These are phyloP conservation scores for Guyanaporus albipodus DNA, from an alignment of 768 basidiomycete species.

Conservation along the genomic window DNA sequence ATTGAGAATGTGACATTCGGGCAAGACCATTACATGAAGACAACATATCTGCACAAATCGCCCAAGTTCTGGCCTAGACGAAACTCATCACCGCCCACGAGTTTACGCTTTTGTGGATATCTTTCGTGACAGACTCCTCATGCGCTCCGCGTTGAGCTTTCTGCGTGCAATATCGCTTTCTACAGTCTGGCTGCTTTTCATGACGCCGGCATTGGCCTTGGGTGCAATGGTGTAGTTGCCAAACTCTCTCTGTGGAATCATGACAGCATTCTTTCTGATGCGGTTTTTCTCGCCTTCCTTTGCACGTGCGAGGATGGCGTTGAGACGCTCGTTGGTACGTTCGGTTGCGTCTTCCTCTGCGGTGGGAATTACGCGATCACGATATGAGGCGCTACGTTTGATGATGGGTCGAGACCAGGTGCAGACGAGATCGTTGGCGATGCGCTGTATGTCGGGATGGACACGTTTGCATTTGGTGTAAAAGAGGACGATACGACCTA, in stretches of 20 bases:
- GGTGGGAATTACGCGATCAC: slow-evolving; percentile 65
- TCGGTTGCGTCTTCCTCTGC: slow-evolving; percentile 41
- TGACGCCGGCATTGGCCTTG: slow-evolving; percentile 47
- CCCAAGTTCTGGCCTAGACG: background rate
- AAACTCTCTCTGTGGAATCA: slow-evolving; percentile 73
- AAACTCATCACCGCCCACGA: background rate
- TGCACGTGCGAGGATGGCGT: slow-evolving; percentile 64
- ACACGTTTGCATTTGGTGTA: slow-evolving; percentile 96
- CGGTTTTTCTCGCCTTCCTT: slow-evolving; percentile 65
- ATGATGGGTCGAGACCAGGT: slow-evolving; percentile 90
- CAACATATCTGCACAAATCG: slow-evolving; percentile 6
- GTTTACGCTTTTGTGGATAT: slow-evolving; percentile 30
- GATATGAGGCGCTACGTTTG: slow-evolving; percentile 80
- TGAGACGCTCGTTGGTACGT: slow-evolving; percentile 51
- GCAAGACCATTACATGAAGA: background rate
- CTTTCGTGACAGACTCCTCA: slow-evolving; percentile 59
- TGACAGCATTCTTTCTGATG: slow-evolving; percentile 74
- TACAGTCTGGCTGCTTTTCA: slow-evolving; percentile 53
- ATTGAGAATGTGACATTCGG: background rate
- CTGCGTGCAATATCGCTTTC: slow-evolving; percentile 72
- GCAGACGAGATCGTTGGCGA: slow-evolving; percentile 80
- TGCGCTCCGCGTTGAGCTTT: slow-evolving; percentile 68
- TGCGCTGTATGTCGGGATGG: slow-evolving; percentile 72
- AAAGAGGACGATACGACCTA: slow-evolving; percentile 88
- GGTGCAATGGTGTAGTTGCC: slow-evolving; percentile 83